A percentile compares a stretch with the other conserved stretches of the same genome.
Evolutionary conservation across 2,329 filamentous ascomycete species (phyloP).

Genomic region (Fusarium coffeatum): DNA sequence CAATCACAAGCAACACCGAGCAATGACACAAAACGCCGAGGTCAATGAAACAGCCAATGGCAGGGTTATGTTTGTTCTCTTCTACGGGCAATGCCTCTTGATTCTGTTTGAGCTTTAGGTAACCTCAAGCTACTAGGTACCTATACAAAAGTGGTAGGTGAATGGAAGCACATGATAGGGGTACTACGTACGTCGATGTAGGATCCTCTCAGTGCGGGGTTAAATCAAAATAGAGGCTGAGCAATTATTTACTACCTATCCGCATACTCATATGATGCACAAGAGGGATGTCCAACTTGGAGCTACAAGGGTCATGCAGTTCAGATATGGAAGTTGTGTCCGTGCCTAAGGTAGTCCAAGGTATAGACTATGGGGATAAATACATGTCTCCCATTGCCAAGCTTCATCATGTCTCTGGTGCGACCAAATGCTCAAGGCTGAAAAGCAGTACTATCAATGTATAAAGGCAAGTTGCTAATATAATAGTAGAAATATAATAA

Average conservation of each 20-base stretch:
- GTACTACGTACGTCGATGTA: constrained; percentile 6
- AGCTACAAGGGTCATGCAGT: constrained; percentile 6
- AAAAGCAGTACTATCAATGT: not conserved
- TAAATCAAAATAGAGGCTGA: constrained; percentile 10
- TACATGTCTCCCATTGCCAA: constrained; percentile 20
- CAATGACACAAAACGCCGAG: constrained; percentile 27
- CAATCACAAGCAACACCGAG: constrained; percentile 38
- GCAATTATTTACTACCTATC: not conserved
- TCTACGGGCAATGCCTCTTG: not conserved
- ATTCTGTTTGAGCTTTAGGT: not conserved
- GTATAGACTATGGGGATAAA: not conserved
- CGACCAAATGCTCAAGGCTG: not conserved
- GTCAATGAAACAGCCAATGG: constrained; percentile 15
- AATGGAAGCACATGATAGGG: constrained; percentile 6
- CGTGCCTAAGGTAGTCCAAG: not conserved
- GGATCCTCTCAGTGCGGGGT: constrained; percentile 15
- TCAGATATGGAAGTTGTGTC: constrained; percentile 32
- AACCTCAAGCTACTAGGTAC: not conserved
- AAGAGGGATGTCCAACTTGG: constrained; percentile 1
- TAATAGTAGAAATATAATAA: not conserved
- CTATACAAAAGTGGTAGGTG: constrained; percentile 26
- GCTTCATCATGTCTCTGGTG: constrained; percentile 7
- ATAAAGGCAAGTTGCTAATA: not conserved
- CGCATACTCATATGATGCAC: not conserved
- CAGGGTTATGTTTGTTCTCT: not conserved